Conservation (phyloP, 495 filamentous ascomycete species). For the Xylaria intraflava region DNA sequence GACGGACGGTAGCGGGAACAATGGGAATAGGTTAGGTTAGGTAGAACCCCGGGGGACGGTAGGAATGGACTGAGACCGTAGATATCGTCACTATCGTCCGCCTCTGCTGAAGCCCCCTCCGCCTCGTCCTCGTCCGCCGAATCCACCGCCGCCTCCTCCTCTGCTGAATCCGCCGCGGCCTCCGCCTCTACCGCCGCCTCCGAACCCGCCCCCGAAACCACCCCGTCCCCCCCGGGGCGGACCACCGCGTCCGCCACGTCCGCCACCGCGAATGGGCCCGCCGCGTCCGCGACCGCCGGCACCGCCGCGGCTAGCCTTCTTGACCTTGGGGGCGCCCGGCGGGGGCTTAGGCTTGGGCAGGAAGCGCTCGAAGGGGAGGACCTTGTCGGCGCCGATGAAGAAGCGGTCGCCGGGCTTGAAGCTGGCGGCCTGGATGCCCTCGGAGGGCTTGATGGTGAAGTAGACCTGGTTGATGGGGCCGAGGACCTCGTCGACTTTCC, state of each 20-base stretch:
- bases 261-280: conserved; percentile 38
- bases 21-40: background rate
- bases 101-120: conserved; percentile 8
- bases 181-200: conserved; percentile 22
- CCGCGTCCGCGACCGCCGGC: conserved; percentile 28
- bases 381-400: conserved; percentile 89
- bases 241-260: conserved; percentile 20
- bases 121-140: conserved; percentile 23
- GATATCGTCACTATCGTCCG: conserved; percentile 1
- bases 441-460: conserved; percentile 94
- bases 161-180: conserved; percentile 19
- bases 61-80: background rate
- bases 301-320: conserved; percentile 48
- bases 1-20: background rate
- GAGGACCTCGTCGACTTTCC: conserved; percentile 92
- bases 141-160: conserved; percentile 25
- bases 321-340: conserved; percentile 53
- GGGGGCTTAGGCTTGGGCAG: conserved; percentile 88
- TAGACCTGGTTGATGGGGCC: conserved; percentile 93
- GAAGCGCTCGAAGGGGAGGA: conserved; percentile 91
- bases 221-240: conserved; percentile 18
- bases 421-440: conserved; percentile 87
- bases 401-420: conserved; percentile 97
- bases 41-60: background rate
- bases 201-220: conserved; percentile 18